Conservation (phyloP, 2,329 filamentous ascomycete genomes). For the Elsinoe perseae region DNA sequence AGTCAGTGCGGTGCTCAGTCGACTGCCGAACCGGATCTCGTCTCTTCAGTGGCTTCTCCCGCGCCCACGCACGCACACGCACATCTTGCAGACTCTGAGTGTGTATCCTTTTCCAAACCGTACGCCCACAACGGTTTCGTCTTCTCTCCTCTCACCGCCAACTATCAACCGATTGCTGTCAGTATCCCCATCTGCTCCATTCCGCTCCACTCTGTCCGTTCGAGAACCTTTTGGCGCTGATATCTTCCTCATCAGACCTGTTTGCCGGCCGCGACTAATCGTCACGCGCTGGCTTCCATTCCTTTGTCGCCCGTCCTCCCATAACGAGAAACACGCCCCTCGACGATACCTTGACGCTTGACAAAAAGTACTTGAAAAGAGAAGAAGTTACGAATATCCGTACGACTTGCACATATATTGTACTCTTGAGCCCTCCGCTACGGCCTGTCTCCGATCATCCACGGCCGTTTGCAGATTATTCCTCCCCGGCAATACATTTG, state of each 20-base stretch:
- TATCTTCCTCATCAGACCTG: slow-evolving; percentile 1
- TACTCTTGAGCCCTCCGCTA: not conserved
- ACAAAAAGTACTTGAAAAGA: slow-evolving; percentile 4
- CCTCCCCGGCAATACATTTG: slow-evolving; percentile 12
- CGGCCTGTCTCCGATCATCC: slow-evolving; percentile 6
- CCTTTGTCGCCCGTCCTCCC: slow-evolving; percentile 14
- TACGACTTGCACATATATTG: slow-evolving; percentile 6
- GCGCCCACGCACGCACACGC: not conserved
- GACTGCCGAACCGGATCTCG: slow-evolving; percentile 10
- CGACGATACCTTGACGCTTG: slow-evolving; percentile 14
- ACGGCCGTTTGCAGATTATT: slow-evolving; percentile 15
- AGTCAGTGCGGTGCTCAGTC: slow-evolving; percentile 11
- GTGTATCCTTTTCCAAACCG: not conserved
- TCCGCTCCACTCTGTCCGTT: not conserved
- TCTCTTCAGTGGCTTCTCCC: not conserved
- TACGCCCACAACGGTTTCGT: slow-evolving; percentile 7
- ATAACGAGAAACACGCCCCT: slow-evolving; percentile 15
- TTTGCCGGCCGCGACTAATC: slow-evolving; percentile 8
- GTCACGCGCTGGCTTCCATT: slow-evolving; percentile 16
- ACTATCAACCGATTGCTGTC: slow-evolving; percentile 11
- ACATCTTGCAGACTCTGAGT: no score
- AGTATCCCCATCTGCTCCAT: slow-evolving; percentile 1
- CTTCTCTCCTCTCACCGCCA: slow-evolving; percentile 13
- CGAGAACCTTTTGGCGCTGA: not conserved
- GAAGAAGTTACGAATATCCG: not conserved